These are phyloP conservation scores for Suillus bovinus DNA, from an alignment of 768 basidiomycete genomes.

Conservation along the genomic window DNA sequence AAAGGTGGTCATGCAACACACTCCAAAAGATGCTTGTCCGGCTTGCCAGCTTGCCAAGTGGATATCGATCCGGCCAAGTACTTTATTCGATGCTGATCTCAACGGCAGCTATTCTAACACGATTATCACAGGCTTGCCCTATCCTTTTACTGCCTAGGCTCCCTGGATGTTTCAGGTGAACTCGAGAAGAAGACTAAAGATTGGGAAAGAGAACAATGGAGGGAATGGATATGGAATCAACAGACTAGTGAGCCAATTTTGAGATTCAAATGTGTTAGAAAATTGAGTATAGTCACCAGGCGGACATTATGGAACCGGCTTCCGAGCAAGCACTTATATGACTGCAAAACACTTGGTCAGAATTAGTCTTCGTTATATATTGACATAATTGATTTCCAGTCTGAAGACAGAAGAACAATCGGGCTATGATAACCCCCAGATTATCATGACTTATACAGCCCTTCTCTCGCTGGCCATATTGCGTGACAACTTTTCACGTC, in stretches of 20 bases:
- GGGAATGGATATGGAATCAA: constrained; percentile 88
- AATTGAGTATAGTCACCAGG: constrained; percentile 33
- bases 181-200: constrained; percentile 43
- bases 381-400: constrained; percentile 12
- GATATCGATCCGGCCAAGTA: constrained; percentile 76
- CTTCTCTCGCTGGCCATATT: constrained; percentile 81
- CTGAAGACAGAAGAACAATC: constrained; percentile 38
- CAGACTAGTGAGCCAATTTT: constrained; percentile 53
- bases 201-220: constrained; percentile 63
- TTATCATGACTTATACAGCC: constrained; percentile 95
- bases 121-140: constrained; percentile 65
- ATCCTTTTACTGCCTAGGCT: constrained; percentile 86
- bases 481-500: constrained; percentile 74
- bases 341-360: constrained; percentile 33
- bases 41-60: constrained; percentile 67
- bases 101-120: constrained; percentile 12
- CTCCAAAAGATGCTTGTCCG: constrained; percentile 66
- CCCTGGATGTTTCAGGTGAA: constrained; percentile 72
- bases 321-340: constrained; percentile 77
- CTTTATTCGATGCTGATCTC: constrained; percentile 18
- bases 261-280: constrained; percentile 12
- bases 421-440: constrained; percentile 70
- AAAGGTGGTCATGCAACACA: constrained; percentile 62
- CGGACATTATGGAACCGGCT: constrained; percentile 64
- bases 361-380: constrained; percentile 3